phyloP scores from a whole-genome alignment of 2,329 filamentous ascomycete species.

The Pestalotiopsis sp. region DNA sequence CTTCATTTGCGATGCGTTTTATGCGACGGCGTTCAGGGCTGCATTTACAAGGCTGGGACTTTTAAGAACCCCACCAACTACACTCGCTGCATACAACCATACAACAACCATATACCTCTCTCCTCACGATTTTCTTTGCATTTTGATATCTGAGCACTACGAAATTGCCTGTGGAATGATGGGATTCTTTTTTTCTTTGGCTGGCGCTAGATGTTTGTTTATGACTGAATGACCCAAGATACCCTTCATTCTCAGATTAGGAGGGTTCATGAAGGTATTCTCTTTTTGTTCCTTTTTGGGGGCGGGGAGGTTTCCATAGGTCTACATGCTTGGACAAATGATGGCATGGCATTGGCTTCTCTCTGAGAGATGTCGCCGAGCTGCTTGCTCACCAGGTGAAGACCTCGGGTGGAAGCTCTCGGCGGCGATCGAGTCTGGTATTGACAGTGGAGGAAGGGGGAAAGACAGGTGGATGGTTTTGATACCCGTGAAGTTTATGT shows the following conservation, averaged over 20 bases:
- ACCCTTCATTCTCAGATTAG: slow-evolving; percentile 33
- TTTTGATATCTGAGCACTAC: background rate
- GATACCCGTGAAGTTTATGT: background rate
- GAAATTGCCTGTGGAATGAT: background rate
- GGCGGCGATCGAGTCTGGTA: background rate
- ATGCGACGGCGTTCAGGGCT: slow-evolving; percentile 26
- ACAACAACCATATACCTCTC: slow-evolving; percentile 11
- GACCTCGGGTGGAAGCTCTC: background rate
- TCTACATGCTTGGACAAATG: too few relatives aligned
- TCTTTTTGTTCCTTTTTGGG: too few relatives aligned
- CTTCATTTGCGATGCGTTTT: slow-evolving; percentile 8
- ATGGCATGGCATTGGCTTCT: background rate
- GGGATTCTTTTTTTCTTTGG: background rate
- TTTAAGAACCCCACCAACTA: slow-evolving; percentile 20
- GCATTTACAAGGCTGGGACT: slow-evolving; percentile 18
- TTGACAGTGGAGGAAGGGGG: background rate
- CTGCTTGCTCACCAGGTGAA: background rate
- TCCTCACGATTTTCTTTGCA: slow-evolving; percentile 14
- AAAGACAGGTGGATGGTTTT: background rate
- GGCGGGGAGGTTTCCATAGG: too few relatives aligned
- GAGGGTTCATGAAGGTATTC: slow-evolving; percentile 15
- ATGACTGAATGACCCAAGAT: slow-evolving; percentile 33
- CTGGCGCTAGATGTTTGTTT: slow-evolving; percentile 15
- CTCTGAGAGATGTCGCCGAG: background rate
- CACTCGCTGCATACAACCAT: slow-evolving; percentile 31